Percentiles rank a stretch among this genome's conserved stretches.
Evolutionary conservation across 495 filamentous ascomycete species (phyloP).

Genomic region (Tetracladium setigerum): DNA sequence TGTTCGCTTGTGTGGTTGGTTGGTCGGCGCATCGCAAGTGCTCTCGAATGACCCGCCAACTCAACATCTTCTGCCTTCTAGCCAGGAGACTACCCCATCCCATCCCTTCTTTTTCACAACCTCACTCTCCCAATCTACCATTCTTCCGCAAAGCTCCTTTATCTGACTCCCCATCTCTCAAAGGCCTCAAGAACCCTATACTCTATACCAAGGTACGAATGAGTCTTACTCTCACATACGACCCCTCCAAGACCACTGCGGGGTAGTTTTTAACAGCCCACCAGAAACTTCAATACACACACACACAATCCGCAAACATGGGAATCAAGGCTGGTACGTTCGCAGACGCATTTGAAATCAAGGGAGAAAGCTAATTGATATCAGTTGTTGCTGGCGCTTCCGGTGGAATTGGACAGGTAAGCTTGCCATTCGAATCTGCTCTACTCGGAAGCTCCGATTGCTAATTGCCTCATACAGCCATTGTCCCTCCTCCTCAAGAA

Average conservation of each 20-base stretch:
- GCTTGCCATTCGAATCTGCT: constrained; percentile 5
- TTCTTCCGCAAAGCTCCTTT: constrained; percentile 10
- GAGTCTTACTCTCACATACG: no score
- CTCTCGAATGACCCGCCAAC: no score
- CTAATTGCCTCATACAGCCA: constrained; percentile 55
- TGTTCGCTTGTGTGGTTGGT: no score
- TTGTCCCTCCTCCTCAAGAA: constrained; percentile 92
- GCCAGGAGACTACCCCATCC: no score
- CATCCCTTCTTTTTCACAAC: no score
- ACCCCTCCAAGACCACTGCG: constrained; percentile 13
- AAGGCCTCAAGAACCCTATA: no score
- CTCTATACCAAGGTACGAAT: no score
- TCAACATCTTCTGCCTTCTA: no score
- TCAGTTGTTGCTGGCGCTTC: constrained; percentile 91
- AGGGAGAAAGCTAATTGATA: constrained; percentile 23
- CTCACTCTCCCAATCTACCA: constrained; percentile 22
- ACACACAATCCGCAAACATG: constrained; percentile 47
- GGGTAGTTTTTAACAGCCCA: constrained; percentile 15
- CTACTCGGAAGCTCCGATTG: constrained; percentile 7
- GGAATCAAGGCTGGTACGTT: constrained; percentile 73
- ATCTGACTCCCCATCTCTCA: constrained; percentile 11
- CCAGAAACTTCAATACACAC: constrained; percentile 10
- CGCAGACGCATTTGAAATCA: not conserved
- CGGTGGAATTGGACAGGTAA: constrained; percentile 96
- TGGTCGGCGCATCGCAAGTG: no score